Base-by-base conservation (phyloP, 768 basidiomycete genomes). In the Lanmaoa pseudosensibilis region DNA sequence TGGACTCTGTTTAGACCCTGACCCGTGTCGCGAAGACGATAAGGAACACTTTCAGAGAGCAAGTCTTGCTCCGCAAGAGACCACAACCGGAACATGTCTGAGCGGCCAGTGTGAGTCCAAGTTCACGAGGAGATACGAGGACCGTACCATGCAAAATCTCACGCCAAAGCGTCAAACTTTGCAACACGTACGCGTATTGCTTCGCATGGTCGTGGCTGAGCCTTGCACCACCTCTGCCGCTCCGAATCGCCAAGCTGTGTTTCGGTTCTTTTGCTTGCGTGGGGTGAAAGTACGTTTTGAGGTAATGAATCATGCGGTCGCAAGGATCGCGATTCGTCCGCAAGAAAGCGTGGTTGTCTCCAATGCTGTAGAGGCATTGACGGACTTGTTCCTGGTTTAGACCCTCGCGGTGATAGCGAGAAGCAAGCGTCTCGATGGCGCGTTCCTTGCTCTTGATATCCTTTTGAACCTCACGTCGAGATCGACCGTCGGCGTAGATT, bases 1-100 rank as follows among this genome's bases (percentile, higher is more conserved):
- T 93, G 92, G 12, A 94, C 90, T 44, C 92, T 87, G 73, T 94
- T 94, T 52, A 94, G 78, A n/a, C 92, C 92, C 65, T 94, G 92
- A 27, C 92, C 92, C 0, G 92, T 94, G 68, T 94, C 92, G 30
- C 92, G 85, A 38, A 94, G 78, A 32, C 92, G 87, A 69, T 94
- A 94, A 4, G 84, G 68, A 39, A 87, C 75, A 21, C 77, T 84
- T 65, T 92, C 85, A 7, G 88, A 85, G n/a, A 94, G 78, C 15
- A 94, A 70, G 61, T 94, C 92, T 58, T 87, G 83, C 66, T 93
- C 92, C 0, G 90, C 83, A 3, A 92, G 76, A 4, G 83, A 87
- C 90, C 88, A 93, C 38, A 94, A 72, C 58, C 86, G 88, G 76
- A 94, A 94, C 88, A 94, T 92, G 64, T 94, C 90, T 92, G 52